phyloP scores from a whole-genome alignment of 805 yeast genomes.

The Priceomyces medius region DNA sequence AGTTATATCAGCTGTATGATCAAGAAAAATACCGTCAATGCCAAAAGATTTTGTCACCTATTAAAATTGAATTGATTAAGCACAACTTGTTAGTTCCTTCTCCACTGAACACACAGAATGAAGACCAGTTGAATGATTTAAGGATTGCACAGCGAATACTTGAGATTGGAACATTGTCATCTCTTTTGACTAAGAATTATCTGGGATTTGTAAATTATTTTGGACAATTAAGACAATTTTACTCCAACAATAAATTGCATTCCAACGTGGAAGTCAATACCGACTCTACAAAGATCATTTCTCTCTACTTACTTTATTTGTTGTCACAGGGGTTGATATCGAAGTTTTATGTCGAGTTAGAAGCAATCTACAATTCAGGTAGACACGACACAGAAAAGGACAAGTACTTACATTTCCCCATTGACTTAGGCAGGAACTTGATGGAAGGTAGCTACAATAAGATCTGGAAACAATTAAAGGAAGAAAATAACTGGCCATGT shows the following conservation, averaged over 20 bases:
- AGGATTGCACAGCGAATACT: conserved; percentile 76
- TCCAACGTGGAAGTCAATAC: conserved; percentile 28
- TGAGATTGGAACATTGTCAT: conserved; percentile 83
- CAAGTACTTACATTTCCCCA: conserved; percentile 75
- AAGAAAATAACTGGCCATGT: conserved; percentile 54
- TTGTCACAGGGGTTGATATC: conserved; percentile 83
- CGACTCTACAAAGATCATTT: conserved; percentile 60
- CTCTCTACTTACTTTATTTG: conserved; percentile 72
- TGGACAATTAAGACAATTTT: conserved; percentile 76
- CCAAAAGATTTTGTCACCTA: conserved; percentile 58
- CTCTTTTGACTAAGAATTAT: conserved; percentile 63
- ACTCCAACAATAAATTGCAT: conserved; percentile 49
- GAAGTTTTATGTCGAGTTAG: conserved; percentile 87
- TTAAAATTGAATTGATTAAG: conserved; percentile 78
- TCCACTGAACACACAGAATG: conserved; percentile 28
- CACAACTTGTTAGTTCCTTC: conserved; percentile 73
- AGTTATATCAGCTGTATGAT: conserved; percentile 65
- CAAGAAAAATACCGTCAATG: conserved; percentile 62
- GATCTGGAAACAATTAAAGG: conserved; percentile 75
- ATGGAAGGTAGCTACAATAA: conserved; percentile 96
- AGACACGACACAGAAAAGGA: conserved; percentile 62
- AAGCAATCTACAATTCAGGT: conserved; percentile 54
- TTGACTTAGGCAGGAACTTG: conserved; percentile 85
- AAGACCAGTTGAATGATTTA: conserved; percentile 59
- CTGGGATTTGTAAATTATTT: conserved; percentile 69